These are phyloP conservation scores for Elaeagnus macrophylla DNA, from an alignment of 306 rosid species.

Conservation along the genomic window DNA sequence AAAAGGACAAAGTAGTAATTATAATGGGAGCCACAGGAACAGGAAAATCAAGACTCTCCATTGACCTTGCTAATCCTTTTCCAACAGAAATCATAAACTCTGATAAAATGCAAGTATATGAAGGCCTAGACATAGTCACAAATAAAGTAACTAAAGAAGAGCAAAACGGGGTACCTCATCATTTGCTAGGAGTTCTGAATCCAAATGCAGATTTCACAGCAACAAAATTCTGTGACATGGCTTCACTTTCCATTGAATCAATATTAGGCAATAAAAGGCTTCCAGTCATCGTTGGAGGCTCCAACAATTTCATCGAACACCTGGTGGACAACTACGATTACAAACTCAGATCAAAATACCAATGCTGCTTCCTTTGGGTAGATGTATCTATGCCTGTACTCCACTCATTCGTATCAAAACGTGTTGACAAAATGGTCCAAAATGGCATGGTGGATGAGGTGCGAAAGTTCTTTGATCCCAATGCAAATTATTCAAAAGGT, in stretches of 20 bases:
- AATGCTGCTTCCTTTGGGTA: slow-evolving; percentile 66
- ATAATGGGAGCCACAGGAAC: slow-evolving; percentile 86
- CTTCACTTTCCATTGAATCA: slow-evolving; percentile 31
- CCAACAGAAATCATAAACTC: slow-evolving; percentile 72
- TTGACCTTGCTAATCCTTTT: slow-evolving; percentile 55
- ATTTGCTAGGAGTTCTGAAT: slow-evolving; percentile 48
- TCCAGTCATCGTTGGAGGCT: slow-evolving; percentile 87
- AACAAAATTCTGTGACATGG: slow-evolving; percentile 33
- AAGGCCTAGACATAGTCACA: slow-evolving; percentile 65
- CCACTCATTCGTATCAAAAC: slow-evolving; percentile 30
- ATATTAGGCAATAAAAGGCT: slow-evolving; percentile 27
- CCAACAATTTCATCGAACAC: slow-evolving; percentile 68
- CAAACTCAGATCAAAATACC: slow-evolving; percentile 40
- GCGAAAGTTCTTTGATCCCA: slow-evolving; percentile 35
- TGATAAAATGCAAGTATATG: slow-evolving; percentile 76
- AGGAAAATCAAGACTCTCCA: slow-evolving; percentile 71
- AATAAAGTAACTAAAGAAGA: slow-evolving; percentile 66
- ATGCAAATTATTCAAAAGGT: slow-evolving; percentile 44
- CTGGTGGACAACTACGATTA: slow-evolving; percentile 46
- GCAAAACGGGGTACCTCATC: slow-evolving; percentile 62
- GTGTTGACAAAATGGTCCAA: slow-evolving; percentile 61
- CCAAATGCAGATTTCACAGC: slow-evolving; percentile 53
- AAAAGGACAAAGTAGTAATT: slow-evolving; percentile 63
- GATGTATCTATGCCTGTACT: slow-evolving; percentile 50
- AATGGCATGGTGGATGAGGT: slow-evolving; percentile 59